Base-by-base conservation (phyloP, 352 stramenopile species). In the Phytophthora ohioensis region DNA sequence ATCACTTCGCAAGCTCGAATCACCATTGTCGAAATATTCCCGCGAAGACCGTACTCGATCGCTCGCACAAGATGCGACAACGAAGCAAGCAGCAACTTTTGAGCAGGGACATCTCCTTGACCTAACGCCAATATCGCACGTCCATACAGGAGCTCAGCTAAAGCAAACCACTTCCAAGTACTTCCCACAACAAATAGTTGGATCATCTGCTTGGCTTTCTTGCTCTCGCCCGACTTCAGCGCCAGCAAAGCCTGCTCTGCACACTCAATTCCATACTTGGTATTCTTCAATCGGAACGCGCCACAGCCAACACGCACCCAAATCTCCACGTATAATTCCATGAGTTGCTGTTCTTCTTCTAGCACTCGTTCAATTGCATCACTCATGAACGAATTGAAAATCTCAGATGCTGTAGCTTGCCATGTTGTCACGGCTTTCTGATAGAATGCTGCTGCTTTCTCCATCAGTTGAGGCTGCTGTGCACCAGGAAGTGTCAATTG, bases 291-390 rank as follows among this genome's bases (percentile, higher is more conserved):
- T 9, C 80, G 77, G 15, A 95, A 84, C 0, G 80, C 82, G 0
- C 82, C 78, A 34, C 80, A 91, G 4, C 68, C 88, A 11, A 96
- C 35, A 11, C 89, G 86, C 12, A 90, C 73, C 85, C 84, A 96
- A 2, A 94, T 57, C 43, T 97, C 89, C 2, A 80, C 71, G 51
- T 88, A 84, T 13, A 94, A 47, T 51, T 94, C 82, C 13, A 84
- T 71, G 9, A 85, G 67, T 11, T 92, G 75, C 51, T 91, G 81
- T 11, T 82, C 80, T 46, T 87, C 69, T 70, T 94, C 79, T 4
- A 93, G 34, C 2, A 67, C 52, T 30, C 79, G 43, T 3, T 58
- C 51, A 13, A 57, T 30, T 11, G 60, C 58, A 27, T 65, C 54
- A 17, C 72, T 64, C 51, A 73, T 58, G 1, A 90, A 63, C 11